Conservation (phyloP, 208 protist species). For the Leishmania turanica region DNA sequence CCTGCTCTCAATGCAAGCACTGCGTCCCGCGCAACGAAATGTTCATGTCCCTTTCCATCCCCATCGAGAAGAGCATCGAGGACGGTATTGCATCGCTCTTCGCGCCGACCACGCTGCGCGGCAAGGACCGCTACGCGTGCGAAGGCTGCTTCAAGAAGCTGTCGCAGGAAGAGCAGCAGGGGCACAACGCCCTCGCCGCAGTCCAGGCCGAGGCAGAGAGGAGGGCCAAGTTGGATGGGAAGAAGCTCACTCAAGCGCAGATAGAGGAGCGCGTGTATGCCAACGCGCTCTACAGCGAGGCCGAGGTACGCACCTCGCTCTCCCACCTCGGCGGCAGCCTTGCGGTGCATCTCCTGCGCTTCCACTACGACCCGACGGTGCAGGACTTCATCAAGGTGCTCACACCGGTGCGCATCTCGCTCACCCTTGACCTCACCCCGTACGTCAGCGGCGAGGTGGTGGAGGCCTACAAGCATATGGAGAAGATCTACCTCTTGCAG, state of each 20-base stretch:
- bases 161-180: conserved; percentile 47
- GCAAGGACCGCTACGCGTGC: conserved; percentile 83
- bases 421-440: conserved; percentile 56
- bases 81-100: conserved; percentile 61
- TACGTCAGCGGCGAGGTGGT: conserved; percentile 55
- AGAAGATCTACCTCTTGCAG: conserved; percentile 35
- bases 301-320: conserved; percentile 60
- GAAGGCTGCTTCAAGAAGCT: conserved; percentile 82
- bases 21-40: conserved; percentile 63
- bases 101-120: conserved; percentile 38
- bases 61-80: conserved; percentile 64
- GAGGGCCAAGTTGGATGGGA: conserved; percentile 32
- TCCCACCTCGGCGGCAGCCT: conserved; percentile 69
- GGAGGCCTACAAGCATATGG: conserved; percentile 37
- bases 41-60: conserved; percentile 88
- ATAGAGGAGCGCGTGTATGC: conserved; percentile 35
- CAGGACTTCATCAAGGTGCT: conserved; percentile 72
- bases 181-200: conserved; percentile 56
- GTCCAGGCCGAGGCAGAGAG: conserved; percentile 43
- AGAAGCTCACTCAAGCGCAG: conserved; percentile 23
- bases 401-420: conserved; percentile 53
- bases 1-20: conserved; percentile 55
- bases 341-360: conserved; percentile 82
- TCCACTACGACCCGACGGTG: conserved; percentile 58
- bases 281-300: conserved; percentile 82